Conservation (phyloP, 2,329 filamentous ascomycete species). For the Diaporthe citri region DNA sequence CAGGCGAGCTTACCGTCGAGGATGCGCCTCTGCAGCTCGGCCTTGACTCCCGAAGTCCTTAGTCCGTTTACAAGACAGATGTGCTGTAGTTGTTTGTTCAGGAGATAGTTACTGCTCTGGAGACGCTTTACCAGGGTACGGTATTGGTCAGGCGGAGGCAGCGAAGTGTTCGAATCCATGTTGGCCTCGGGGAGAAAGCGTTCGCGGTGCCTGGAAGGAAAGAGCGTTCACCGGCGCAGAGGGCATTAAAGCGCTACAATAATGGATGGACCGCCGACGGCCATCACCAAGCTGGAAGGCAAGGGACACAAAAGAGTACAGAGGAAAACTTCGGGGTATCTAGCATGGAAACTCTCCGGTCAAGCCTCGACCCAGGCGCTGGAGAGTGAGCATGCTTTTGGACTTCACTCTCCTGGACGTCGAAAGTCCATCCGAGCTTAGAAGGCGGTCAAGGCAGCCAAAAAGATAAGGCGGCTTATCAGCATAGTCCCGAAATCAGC, state of each 20-base stretch:
- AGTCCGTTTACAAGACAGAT: conserved; percentile 83
- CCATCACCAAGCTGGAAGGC: conserved; percentile 20
- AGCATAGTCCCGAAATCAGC: neutral
- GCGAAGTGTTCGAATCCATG: conserved; percentile 40
- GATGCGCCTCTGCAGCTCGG: conserved; percentile 82
- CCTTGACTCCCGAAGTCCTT: conserved; percentile 86
- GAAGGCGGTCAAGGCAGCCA: conserved; percentile 31
- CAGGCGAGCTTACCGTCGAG: conserved; percentile 74
- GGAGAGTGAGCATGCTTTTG: neutral
- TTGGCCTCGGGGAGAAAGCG: conserved; percentile 20
- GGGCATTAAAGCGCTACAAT: conserved; percentile 26
- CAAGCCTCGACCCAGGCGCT: neutral
- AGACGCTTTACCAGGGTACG: conserved; percentile 57
- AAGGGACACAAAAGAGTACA: neutral
- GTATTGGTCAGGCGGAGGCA: conserved; percentile 56
- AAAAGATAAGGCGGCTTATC: conserved; percentile 31
- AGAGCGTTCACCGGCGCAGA: conserved; percentile 27
- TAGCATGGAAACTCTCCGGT: neutral
- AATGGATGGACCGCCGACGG: conserved; percentile 4
- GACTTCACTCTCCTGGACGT: conserved; percentile 6
- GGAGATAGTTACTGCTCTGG: conserved; percentile 53
- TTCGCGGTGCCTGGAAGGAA: conserved; percentile 20
- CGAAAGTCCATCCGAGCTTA: neutral
- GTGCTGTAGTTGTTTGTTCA: conserved; percentile 77
- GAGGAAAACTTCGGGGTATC: conserved; percentile 2